Conservation (phyloP, 169 alveolate genomes). For the Eimeria mitis region DNA sequence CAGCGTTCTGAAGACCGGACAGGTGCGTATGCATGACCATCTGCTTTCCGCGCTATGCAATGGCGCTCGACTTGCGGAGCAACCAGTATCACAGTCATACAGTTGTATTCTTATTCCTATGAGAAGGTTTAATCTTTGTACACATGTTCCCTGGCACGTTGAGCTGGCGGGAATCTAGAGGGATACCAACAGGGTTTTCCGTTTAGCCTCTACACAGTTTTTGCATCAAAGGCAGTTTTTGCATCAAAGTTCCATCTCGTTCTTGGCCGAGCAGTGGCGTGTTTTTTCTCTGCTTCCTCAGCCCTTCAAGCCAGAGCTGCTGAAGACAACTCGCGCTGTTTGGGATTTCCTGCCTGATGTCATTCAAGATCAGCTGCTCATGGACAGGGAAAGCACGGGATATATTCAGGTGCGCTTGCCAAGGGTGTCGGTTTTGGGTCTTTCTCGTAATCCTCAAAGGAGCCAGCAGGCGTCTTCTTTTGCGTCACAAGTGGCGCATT, state of each 20-base stretch:
- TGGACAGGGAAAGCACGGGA: constrained; percentile 99
- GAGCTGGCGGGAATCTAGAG: not conserved
- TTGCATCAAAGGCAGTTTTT: not conserved
- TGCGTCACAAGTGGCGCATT: not conserved
- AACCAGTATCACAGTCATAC: not conserved
- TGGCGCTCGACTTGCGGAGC: not conserved
- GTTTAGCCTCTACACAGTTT: no score
- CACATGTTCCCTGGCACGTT: not conserved
- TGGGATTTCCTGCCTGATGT: constrained; percentile 96
- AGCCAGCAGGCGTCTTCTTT: not conserved
- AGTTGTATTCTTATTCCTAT: not conserved
- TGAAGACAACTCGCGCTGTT: constrained; percentile 78
- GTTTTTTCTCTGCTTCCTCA: constrained; percentile 1
- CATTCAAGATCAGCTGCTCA: constrained; percentile 97
- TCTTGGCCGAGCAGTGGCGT: not conserved
- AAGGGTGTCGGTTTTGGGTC: not conserved
- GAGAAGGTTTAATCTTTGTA: no score
- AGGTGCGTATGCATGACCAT: not conserved
- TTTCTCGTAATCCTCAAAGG: not conserved
- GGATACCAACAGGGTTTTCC: not conserved
- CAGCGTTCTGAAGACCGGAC: constrained; percentile 88
- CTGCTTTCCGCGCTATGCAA: not conserved
- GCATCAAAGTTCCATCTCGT: not conserved
- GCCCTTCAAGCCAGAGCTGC: constrained; percentile 74
- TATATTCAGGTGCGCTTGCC: constrained; percentile 92